These are phyloP conservation scores for Udeniomyces megalosporus DNA, from an alignment of 768 basidiomycete species.

Conservation along the genomic window DNA sequence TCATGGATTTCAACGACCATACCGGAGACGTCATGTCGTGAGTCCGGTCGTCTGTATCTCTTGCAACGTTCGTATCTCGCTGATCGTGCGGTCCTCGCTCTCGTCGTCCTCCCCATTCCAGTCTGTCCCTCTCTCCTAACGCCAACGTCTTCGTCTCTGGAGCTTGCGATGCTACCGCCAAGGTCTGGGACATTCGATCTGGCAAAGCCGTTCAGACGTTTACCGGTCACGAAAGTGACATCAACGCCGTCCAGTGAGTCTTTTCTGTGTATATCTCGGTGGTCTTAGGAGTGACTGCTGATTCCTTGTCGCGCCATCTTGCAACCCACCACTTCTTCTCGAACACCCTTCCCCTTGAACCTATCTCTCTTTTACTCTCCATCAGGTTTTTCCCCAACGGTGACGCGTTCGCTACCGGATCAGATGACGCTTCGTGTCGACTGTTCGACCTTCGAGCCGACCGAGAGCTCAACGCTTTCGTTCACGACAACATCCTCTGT, in stretches of 20 bases:
- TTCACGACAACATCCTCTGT: slow-evolving; percentile 95
- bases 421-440: slow-evolving; percentile 96
- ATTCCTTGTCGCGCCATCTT: too few species aligned
- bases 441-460: slow-evolving; percentile 96
- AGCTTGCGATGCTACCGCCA: slow-evolving; percentile 94
- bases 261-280: too few species aligned
- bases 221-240: slow-evolving; percentile 94
- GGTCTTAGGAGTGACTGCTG: too few species aligned
- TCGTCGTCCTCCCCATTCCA: slow-evolving; percentile 27
- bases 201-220: slow-evolving; percentile 98
- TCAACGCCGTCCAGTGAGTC: slow-evolving; percentile 93
- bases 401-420: slow-evolving; percentile 96
- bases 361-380: slow-evolving; percentile 9
- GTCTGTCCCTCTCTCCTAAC: slow-evolving; percentile 83
- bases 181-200: slow-evolving; percentile 96
- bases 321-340: background rate
- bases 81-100: background rate
- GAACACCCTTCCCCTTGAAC: background rate
- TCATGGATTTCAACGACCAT: slow-evolving; percentile 98
- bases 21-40: slow-evolving; percentile 99
- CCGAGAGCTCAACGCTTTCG: slow-evolving; percentile 89
- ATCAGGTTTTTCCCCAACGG: slow-evolving; percentile 99
- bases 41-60: slow-evolving; percentile 19
- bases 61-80: background rate
- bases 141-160: slow-evolving; percentile 96